Conservation (phyloP, 1,139 yeast species). For the Candida neerlandica region DNA sequence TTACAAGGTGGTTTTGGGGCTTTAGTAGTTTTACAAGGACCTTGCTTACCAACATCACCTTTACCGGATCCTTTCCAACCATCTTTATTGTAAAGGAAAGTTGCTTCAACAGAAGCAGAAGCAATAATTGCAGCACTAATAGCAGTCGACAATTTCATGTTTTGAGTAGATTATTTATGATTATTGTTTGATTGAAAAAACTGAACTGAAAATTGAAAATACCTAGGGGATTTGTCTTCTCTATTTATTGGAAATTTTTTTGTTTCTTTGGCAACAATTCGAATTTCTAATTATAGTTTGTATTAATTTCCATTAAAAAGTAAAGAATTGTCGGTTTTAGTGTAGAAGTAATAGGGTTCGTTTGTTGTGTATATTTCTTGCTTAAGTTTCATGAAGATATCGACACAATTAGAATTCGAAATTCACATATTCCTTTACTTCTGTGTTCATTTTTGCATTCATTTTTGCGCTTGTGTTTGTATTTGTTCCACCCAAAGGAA, state of each 20-base stretch:
- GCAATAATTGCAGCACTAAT: conserved; percentile 1
- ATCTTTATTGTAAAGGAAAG: not conserved
- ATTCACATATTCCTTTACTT: too few relatives aligned
- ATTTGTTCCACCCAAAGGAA: not conserved
- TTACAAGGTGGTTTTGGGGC: conserved; percentile 2
- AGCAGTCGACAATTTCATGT: conserved; percentile 1
- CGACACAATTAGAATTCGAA: not conserved
- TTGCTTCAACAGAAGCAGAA: not conserved
- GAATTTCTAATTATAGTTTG: too few relatives aligned
- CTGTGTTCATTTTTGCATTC: too few relatives aligned
- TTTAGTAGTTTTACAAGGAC: conserved; percentile 5
- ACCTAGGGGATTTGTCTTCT: not conserved
- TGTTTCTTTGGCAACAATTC: too few relatives aligned
- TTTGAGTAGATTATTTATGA: not conserved
- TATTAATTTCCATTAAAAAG: too few relatives aligned
- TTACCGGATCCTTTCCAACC: not conserved
- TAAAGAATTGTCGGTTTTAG: not conserved
- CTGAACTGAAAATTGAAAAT: not conserved
- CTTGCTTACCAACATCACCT: not conserved
- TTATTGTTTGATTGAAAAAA: not conserved
- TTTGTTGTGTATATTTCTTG: not conserved
- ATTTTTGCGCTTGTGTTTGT: too few relatives aligned
- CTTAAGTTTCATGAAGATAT: conserved; percentile 1
- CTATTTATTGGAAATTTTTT: too few relatives aligned
- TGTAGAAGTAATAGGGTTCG: not conserved